Conservation (phyloP, 805 yeast genomes). For the Candida railenensis region DNA sequence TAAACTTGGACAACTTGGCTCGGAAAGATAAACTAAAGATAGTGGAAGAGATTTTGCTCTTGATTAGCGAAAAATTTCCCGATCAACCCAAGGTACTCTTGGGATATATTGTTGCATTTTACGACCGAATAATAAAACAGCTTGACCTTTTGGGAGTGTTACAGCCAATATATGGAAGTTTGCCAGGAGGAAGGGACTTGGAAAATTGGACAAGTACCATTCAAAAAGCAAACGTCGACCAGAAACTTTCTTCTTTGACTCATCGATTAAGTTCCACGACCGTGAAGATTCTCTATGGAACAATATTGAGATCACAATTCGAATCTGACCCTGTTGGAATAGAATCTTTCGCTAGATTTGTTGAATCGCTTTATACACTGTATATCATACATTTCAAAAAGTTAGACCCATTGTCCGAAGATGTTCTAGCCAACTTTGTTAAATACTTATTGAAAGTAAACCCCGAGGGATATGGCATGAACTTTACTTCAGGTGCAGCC, state of each 20-base stretch:
- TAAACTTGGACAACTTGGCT: constrained; percentile 21
- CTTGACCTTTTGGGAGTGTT: constrained; percentile 28
- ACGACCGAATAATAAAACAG: constrained; percentile 16
- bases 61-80: constrained; percentile 29
- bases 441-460: constrained; percentile 23
- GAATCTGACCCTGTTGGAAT: background rate
- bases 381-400: background rate
- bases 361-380: background rate
- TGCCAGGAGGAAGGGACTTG: constrained; percentile 9
- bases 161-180: constrained; percentile 12
- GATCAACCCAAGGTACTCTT: constrained; percentile 32
- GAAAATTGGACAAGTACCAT: constrained; percentile 9
- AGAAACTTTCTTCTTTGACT: background rate
- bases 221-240: constrained; percentile 32
- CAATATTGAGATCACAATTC: constrained; percentile 10
- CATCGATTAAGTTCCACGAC: constrained; percentile 18
- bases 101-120: constrained; percentile 35
- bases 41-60: constrained; percentile 28
- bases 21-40: constrained; percentile 17
- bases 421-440: constrained; percentile 19
- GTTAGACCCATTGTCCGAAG: constrained; percentile 10
- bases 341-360: background rate
- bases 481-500: constrained; percentile 10
- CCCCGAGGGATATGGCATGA: constrained; percentile 17
- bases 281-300: constrained; percentile 24